Evolutionary conservation across 1,139 yeast species (phyloP).

Genomic region (Pichia sp.): DNA sequence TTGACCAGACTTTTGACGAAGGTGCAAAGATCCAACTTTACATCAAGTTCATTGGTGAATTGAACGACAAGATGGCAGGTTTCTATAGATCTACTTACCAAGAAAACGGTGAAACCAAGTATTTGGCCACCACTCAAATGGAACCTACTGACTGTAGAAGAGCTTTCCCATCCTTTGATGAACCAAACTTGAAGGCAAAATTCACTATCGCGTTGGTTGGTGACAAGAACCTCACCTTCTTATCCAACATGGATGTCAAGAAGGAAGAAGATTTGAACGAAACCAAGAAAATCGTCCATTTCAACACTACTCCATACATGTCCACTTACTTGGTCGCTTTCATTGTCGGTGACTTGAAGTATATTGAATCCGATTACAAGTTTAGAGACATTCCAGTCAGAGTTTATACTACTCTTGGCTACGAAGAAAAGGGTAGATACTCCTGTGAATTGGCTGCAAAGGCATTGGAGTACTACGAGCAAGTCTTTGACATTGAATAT

Average conservation of each 20-base stretch:
- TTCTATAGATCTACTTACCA: slow-evolving; percentile 76
- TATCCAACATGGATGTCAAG: slow-evolving; percentile 73
- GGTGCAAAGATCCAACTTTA: slow-evolving; percentile 27
- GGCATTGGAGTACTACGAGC: slow-evolving; percentile 45
- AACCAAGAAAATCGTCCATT: slow-evolving; percentile 39
- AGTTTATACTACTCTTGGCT: slow-evolving; percentile 52
- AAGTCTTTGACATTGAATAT: slow-evolving; percentile 47
- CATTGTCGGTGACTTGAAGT: slow-evolving; percentile 52
- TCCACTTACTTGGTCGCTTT: slow-evolving; percentile 54
- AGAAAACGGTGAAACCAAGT: slow-evolving; percentile 55
- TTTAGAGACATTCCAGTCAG: slow-evolving; percentile 45
- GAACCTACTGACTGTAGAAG: slow-evolving; percentile 89
- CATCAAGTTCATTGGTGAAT: slow-evolving; percentile 40
- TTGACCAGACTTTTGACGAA: slow-evolving; percentile 38
- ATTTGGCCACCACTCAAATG: slow-evolving; percentile 81
- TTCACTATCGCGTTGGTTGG: slow-evolving; percentile 63
- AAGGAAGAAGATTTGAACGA: slow-evolving; percentile 35
- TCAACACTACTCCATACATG: slow-evolving; percentile 47
- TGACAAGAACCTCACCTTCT: slow-evolving; percentile 54
- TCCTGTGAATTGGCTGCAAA: slow-evolving; percentile 50
- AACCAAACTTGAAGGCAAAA: slow-evolving; percentile 78
- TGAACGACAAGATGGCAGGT: slow-evolving; percentile 78
- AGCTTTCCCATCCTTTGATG: slow-evolving; percentile 89
- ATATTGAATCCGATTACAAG: slow-evolving; percentile 39
- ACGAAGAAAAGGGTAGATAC: slow-evolving; percentile 42